Evolutionary conservation across 2,329 filamentous ascomycete species (phyloP).

Genomic region (Aspergillus sojae): DNA sequence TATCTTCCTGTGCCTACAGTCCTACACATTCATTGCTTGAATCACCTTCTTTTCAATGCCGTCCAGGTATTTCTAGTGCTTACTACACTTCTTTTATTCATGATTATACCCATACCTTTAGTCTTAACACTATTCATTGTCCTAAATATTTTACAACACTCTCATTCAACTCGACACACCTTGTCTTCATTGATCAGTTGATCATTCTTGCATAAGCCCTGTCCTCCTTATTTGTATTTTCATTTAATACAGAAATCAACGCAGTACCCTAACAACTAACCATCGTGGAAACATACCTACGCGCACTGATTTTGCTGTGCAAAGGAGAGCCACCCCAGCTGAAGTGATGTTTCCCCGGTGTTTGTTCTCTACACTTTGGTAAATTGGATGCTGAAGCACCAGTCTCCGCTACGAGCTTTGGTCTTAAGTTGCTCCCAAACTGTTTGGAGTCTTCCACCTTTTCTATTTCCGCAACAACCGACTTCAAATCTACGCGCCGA

Average conservation of each 20-base stretch:
- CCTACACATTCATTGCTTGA: neutral
- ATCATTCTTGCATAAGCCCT: neutral
- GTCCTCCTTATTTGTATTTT: neutral
- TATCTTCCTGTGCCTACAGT: neutral
- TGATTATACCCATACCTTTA: neutral
- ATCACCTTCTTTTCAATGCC: neutral
- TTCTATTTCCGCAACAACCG: neutral
- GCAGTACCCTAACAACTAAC: neutral
- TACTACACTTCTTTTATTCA: neutral
- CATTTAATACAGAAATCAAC: neutral
- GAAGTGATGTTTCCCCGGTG: neutral
- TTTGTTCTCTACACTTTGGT: neutral
- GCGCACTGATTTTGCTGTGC: neutral
- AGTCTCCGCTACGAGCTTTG: conserved; percentile 1
- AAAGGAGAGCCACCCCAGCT: neutral
- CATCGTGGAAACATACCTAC: neutral
- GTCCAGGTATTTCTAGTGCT: neutral
- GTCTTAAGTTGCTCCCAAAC: conserved; percentile 4
- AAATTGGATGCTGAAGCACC: neutral
- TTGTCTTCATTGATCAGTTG: neutral
- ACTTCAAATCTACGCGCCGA: neutral
- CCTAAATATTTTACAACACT: neutral
- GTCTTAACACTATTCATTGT: neutral
- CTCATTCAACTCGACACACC: neutral
- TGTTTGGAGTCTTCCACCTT: conserved; percentile 2